These are phyloP conservation scores for Phytophthora podocarpi DNA, from an alignment of 352 stramenopile species.

Conservation along the genomic window DNA sequence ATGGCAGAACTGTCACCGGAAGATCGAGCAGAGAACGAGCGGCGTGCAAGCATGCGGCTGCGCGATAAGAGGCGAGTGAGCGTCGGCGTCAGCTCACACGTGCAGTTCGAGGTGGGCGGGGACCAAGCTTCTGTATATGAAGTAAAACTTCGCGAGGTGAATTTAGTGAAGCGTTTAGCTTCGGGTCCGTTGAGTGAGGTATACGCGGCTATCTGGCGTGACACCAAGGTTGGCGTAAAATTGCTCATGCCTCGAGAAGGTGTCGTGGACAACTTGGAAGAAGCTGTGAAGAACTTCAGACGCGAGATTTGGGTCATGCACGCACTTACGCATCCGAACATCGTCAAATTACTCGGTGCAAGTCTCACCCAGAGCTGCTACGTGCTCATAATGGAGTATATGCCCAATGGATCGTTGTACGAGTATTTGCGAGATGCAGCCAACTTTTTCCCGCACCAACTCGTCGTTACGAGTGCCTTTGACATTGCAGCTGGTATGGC, in stretches of 20 bases:
- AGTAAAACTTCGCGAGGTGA: slow-evolving; percentile 79
- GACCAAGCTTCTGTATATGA: slow-evolving; percentile 81
- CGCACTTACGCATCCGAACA: slow-evolving; percentile 70
- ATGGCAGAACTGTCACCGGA: slow-evolving; percentile 60
- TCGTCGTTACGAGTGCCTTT: slow-evolving; percentile 62
- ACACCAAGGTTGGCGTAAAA: slow-evolving; percentile 80
- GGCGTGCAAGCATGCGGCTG: slow-evolving; percentile 57
- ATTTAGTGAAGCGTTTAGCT: slow-evolving; percentile 74
- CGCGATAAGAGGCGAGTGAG: slow-evolving; percentile 65
- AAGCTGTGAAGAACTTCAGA: slow-evolving; percentile 80
- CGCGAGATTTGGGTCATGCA: slow-evolving; percentile 87
- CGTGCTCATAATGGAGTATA: slow-evolving; percentile 88
- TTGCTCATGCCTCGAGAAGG: slow-evolving; percentile 76
- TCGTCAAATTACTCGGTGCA: slow-evolving; percentile 77
- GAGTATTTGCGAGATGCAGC: slow-evolving; percentile 76
- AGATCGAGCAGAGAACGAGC: slow-evolving; percentile 65
- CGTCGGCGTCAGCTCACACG: slow-evolving; percentile 54
- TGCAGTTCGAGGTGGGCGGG: slow-evolving; percentile 77
- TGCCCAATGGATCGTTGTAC: slow-evolving; percentile 85
- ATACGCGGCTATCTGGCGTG: slow-evolving; percentile 77
- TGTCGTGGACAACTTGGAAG: slow-evolving; percentile 68
- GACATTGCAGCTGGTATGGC: slow-evolving; percentile 74
- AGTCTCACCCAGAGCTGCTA: slow-evolving; percentile 80
- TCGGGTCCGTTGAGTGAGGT: slow-evolving; percentile 74
- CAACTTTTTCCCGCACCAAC: slow-evolving; percentile 72